A percentile compares a stretch with the other conserved stretches of the same genome.
Evolutionary conservation across 2,329 filamentous ascomycete species (phyloP).

Genomic region (Talaromyces sp.): DNA sequence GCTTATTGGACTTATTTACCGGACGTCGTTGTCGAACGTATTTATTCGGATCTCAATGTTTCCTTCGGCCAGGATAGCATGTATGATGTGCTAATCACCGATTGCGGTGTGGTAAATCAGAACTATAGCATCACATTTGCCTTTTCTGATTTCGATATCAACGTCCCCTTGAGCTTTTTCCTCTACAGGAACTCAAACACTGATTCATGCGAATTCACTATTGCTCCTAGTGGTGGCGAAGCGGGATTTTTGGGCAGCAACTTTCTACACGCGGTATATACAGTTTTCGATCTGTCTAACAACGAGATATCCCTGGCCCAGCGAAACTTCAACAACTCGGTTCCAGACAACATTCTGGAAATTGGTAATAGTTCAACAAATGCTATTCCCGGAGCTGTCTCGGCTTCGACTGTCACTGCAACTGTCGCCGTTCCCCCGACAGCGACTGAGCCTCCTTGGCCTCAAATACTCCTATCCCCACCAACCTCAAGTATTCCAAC

Average conservation of each 20-base stretch:
- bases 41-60: not conserved
- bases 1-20: not conserved
- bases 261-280: constrained; percentile 67
- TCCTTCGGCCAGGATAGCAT: not conserved
- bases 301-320: constrained; percentile 67
- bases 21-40: not conserved
- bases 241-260: constrained; percentile 64
- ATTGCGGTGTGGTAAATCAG: not conserved
- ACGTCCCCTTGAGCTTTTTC: not conserved
- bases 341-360: not conserved
- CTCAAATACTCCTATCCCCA: too few species aligned
- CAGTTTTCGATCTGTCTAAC: constrained; percentile 68
- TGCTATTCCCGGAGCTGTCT: not conserved
- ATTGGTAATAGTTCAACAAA: not conserved
- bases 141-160: not conserved
- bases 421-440: not conserved
- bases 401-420: not conserved
- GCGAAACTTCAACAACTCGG: constrained; percentile 55
- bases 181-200: too few species aligned
- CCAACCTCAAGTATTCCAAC: too few species aligned
- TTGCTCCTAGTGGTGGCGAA: not conserved
- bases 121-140: not conserved
- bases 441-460: too few species aligned
- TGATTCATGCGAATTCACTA: not conserved
- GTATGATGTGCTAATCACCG: not conserved